Percentiles rank a stretch among this genome's conserved stretches.
phyloP scores from a whole-genome alignment of 1,284 basidiomycete species.

The Cutaneotrichosporon dermatis region DNA sequence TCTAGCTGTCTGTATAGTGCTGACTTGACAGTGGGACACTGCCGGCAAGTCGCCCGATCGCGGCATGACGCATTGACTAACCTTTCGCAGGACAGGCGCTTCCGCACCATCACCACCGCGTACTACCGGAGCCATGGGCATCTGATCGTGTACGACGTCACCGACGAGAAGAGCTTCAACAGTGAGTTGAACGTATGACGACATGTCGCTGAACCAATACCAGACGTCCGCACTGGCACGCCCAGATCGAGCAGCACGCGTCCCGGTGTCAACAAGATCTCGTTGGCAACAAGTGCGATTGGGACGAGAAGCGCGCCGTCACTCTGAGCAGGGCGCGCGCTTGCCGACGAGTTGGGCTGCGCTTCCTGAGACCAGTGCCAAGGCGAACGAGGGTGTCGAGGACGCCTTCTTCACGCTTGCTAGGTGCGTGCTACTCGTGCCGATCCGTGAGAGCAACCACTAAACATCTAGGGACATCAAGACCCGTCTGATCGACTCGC shows the following conservation, averaged over 20 bases:
- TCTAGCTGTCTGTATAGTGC: background rate
- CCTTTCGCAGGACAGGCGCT: conserved; percentile 72
- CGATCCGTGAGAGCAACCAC: no score
- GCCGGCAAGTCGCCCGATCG: conserved; percentile 55
- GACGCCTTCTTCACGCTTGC: conserved; percentile 98
- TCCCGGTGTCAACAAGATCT: conserved; percentile 99
- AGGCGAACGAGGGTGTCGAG: conserved; percentile 96
- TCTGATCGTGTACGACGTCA: conserved; percentile 98
- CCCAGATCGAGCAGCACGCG: conserved; percentile 98
- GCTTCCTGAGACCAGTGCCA: conserved; percentile 96
- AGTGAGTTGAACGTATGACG: conserved; percentile 58
- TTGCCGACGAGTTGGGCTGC: conserved; percentile 82
- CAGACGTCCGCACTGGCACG: conserved; percentile 99
- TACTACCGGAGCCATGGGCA: conserved; percentile 99
- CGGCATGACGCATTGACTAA: background rate
- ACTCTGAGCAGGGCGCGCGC: conserved; percentile 63
- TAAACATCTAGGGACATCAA: conserved; percentile 78
- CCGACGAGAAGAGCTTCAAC: conserved; percentile 95
- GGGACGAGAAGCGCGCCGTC: conserved; percentile 93
- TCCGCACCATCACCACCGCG: conserved; percentile 98
- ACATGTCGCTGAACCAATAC: background rate
- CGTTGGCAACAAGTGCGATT: conserved; percentile 98
- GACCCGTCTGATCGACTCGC: conserved; percentile 90
- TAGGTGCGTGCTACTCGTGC: conserved; percentile 56
- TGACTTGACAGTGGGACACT: conserved; percentile 79